Base-by-base conservation (phyloP, 1,284 basidiomycete species). In the Tilletia indica region DNA sequence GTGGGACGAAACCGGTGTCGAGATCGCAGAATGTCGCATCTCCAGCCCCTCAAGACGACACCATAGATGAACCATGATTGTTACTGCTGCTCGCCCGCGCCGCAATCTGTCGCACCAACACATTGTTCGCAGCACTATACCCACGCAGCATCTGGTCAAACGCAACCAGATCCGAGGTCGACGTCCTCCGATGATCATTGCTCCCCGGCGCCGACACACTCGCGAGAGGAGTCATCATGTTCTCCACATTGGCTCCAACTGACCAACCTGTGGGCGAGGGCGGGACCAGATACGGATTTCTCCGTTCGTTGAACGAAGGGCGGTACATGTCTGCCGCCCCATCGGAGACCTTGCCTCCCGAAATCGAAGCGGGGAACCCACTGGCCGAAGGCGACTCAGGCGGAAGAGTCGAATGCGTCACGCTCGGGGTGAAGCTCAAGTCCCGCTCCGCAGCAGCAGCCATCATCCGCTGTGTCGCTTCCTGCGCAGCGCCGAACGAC, bases 21-120 rank as follows among this genome's bases (percentile, higher is more conserved):
- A 31, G 25, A 31, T 31, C 25, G 25, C 25, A 31, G 25, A 31
- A 31, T 31, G 25, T 31, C 42, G 42, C 42, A 14, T 1, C 42
- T 45, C 42, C 25, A 31, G 25, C 25, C 14, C 42, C 42, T 58
- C 34, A 58, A 21, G 56, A 58, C 34, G 56, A 21, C n/a, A 58
- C 56, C 56, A 58, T 58, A 31, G 56, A 12, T 6, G 56, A 58
- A 6, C 56, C 56, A 31, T 58, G 56, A 39, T 42, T 64, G 36
- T 42, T 42, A n/a, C 61, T 64, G n/a, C 61, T 64, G 38, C 61
- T 64, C 36, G 61, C 61, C 31, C 61, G 61, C 31, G 61, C 61
- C 16, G 61, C 61, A 38, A 64, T 64, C 36, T 64, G 61, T 14
- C 61, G 34, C 12, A 42, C 36, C 34, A 64, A 34, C 16, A 16